Evolutionary conservation across 2,329 filamentous ascomycete species (phyloP), one percentile per base, ranked within the genome.

Genomic region (Trichoderma gracile): DNA sequence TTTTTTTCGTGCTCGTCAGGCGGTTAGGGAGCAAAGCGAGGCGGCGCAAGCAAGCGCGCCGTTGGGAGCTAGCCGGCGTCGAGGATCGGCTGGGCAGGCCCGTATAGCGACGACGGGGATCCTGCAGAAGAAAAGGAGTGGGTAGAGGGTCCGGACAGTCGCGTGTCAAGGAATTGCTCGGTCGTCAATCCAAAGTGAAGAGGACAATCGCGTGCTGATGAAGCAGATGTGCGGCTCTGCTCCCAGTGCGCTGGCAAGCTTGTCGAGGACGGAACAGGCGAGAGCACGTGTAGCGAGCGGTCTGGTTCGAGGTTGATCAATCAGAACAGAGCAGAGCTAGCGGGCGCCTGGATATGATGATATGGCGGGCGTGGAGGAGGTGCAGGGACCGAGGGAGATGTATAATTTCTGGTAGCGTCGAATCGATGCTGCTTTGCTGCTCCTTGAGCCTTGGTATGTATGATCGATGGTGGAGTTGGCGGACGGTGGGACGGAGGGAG

Each of bases 31-130:
- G 59, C 50, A 54, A 21, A 12, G 59, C 33, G 17, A 30, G 59
- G 61, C 53, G 50, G 52, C 61, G 52, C 61, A 58, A 49, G 61
- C 53, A 49, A 42, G 61, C 61, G 61, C 53, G 53, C 61, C 61
- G 61, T 50, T 49, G 53, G 56, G 45, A 52, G 45, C 52, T 23
- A 50, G 53, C 23, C 30, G 15, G 43, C 27, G 43, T 47, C 27
- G 60, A 52, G 43, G 52, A 23, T 56, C 55, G 43, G 52, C 42
- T 27, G 17, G 21, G 56, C 25, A 10, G 43, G 12, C 50, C 53
- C 33, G 17, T 57, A 57, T 57, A 49, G 50, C 10, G 50, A 40
- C 46, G 46, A 52, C 38, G 45, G 45, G 38, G 40, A 38, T 23
- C 10, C 10, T 43, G 25, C 40, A 23, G 33, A 55, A 30, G 38